Percentiles rank a stretch among this genome's conserved stretches.
Evolutionary conservation across 176 grass and related monocot species (phyloP).

Genomic region (Aegilops longissima): DNA sequence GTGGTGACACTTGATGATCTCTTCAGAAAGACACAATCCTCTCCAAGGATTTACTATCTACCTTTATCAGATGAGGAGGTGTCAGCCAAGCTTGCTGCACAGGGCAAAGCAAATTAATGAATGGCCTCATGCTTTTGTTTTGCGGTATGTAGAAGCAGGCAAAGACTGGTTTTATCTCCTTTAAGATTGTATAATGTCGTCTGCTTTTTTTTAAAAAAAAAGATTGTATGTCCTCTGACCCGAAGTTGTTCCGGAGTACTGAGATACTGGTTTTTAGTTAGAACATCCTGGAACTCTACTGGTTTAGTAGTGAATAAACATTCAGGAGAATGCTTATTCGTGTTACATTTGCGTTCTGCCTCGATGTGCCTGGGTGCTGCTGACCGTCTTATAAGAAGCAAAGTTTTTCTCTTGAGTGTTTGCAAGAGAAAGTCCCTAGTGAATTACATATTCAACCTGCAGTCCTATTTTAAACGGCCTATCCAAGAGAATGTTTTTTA

Average conservation of each 20-base stretch:
- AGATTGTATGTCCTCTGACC: slow-evolving; percentile 11
- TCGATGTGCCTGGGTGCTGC: too few species aligned
- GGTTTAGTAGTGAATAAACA: neutral
- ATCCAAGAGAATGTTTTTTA: too few species aligned
- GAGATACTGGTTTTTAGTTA: slow-evolving; percentile 13
- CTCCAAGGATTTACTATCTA: slow-evolving; percentile 88
- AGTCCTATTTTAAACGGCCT: too few species aligned
- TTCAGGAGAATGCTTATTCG: slow-evolving; percentile 1
- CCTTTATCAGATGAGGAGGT: slow-evolving; percentile 95
- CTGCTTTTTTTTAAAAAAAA: too few species aligned
- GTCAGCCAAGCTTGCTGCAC: slow-evolving; percentile 61
- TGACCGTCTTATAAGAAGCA: neutral
- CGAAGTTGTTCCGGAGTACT: neutral
- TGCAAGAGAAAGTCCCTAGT: too few species aligned
- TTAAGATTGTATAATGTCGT: too few species aligned
- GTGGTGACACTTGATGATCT: slow-evolving; percentile 94
- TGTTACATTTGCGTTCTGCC: neutral
- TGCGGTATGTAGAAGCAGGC: slow-evolving; percentile 35
- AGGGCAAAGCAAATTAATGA: slow-evolving; percentile 53
- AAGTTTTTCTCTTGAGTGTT: neutral
- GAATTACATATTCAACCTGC: too few species aligned
- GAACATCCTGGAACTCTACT: neutral
- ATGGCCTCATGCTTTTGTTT: neutral
- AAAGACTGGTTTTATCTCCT: neutral
- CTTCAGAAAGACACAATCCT: slow-evolving; percentile 86